Base-by-base conservation (phyloP, 2,329 filamentous ascomycete genomes). In the Sclerotiophoma versabilis region DNA sequence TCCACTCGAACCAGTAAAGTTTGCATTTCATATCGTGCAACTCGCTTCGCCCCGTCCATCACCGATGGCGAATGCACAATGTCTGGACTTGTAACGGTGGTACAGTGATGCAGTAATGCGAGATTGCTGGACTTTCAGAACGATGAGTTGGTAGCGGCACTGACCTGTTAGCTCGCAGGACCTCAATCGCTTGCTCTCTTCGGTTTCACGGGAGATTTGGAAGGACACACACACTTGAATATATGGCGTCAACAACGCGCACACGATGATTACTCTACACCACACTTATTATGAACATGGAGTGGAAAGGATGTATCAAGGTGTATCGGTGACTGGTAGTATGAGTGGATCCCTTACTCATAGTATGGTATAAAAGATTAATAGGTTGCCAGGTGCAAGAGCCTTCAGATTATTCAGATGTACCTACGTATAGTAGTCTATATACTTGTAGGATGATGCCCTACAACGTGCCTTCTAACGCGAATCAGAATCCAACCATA, bases 31-130 rank as follows among this genome's bases (percentile, higher is more conserved):
- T 11, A 10, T n/a, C 26, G 30, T 5, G n/a, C n/a, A n/a, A n/a
- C n/a, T n/a, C n/a, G n/a, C n/a, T n/a, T n/a, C n/a, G n/a, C n/a
- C n/a, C n/a, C n/a, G n/a, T n/a, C n/a, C n/a, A n/a, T n/a, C 5
- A 56, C 30, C n/a, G 36, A 39, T n/a, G 55, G 49, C 5, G 58
- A 46, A 23, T 56, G 48, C 4, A 57, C 50, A 14, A 63, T 57
- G 30, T 36, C 58, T 11, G 44, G 43, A 32, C 60, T 57, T 10
- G 61, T 64, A 27, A 57, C 47, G 12, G 58, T 45, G 17, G 50
- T 49, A 59, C 61, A 64, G 29, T 64, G 59, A 26, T 64, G 61
- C 17, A 64, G 46, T 4, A 64, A 37, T 47, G 47, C 56, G 25
- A 64, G 27, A 25, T 64, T 59, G 23, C 55, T 58, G 29, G 62